phyloP scores from a whole-genome alignment of 768 basidiomycete species.

The Austroboletus eburneus region DNA sequence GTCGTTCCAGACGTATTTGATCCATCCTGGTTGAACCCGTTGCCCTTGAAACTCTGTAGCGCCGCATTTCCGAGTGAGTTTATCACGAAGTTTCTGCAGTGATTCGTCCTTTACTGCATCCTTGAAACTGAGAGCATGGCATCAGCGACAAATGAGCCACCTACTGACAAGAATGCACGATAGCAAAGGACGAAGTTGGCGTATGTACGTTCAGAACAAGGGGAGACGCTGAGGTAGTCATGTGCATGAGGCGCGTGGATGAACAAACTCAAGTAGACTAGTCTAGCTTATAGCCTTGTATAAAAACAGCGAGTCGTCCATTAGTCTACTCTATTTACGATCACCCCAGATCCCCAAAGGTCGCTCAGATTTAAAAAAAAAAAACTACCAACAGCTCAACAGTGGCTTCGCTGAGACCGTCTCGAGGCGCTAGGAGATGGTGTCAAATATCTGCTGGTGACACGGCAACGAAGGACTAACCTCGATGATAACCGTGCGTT shows the following conservation, averaged over 20 bases:
- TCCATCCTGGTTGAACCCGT: conserved; percentile 71
- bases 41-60: conserved; percentile 55
- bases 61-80: conserved; percentile 62
- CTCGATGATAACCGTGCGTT: conserved; percentile 67
- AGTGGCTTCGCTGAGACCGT: conserved; percentile 64
- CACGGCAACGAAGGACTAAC: conserved; percentile 37
- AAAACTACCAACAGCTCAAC: conserved; percentile 62
- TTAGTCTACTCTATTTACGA: no score
- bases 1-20: conserved; percentile 83
- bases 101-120: conserved; percentile 63
- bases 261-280: not conserved
- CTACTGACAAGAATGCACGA: conserved; percentile 68
- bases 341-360: not conserved
- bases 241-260: conserved; percentile 7
- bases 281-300: no score
- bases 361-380: not conserved
- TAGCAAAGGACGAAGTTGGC: conserved; percentile 66
- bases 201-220: conserved; percentile 72
- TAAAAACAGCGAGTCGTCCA: no score
- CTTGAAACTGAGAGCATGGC: conserved; percentile 7
- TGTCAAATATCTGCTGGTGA: not conserved
- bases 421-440: conserved; percentile 58
- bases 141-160: not conserved
- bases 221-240: conserved; percentile 31
- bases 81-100: conserved; percentile 60